Evolutionary conservation across 2,329 filamentous ascomycete species (phyloP), one percentile per base, ranked within the genome.

Genomic region (Curvularia sp.): DNA sequence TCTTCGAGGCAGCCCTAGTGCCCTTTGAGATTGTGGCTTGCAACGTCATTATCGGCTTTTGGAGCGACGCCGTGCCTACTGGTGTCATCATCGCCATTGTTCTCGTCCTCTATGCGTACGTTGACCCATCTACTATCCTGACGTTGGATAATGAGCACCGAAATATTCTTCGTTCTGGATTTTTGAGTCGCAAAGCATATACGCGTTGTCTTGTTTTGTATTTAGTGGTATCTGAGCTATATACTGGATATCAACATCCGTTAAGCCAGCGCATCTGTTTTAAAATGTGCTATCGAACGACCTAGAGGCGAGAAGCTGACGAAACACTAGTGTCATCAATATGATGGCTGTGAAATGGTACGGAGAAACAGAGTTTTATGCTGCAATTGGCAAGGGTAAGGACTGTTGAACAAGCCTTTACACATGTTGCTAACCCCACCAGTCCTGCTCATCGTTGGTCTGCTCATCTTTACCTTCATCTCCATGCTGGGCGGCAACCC

Each of bases 401-500:
- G 4, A 28, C 25, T 5, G 0, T 7, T 9, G 3, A 38, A 19
- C 8, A 19, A 30, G 0, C 5, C 1, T 7, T 15, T 13, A 8
- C 2, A 39, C 8, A 38, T 5, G 7, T 38, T 38, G 9, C 32
- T 39, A 25, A 49, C 7, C 8, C 10, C 8, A 9, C 12, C n/a
- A 65, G 79, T 82, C 18, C 65, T 82, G 21, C 73, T 82, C 54
- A 81, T 82, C 64, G 74, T 81, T 55, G 74, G 76, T 30, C 72
- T 82, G 15, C 77, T 82, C 65, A 70, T 77, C 59, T 82, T 81
- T 78, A 94, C 92, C 2, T 92, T 96, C 70, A 83, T 96, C 63
- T 86, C 87, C 63, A 94, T 95, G 88, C 79, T 95, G 1, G 92
- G 92, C 7, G 92, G 90, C 2, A 95, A 94, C 65, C 92, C 92